Percentiles rank a stretch among this genome's conserved stretches.
Conservation (phyloP, 2,329 filamentous ascomycete species). For the Fusarium tuaranense region DNA sequence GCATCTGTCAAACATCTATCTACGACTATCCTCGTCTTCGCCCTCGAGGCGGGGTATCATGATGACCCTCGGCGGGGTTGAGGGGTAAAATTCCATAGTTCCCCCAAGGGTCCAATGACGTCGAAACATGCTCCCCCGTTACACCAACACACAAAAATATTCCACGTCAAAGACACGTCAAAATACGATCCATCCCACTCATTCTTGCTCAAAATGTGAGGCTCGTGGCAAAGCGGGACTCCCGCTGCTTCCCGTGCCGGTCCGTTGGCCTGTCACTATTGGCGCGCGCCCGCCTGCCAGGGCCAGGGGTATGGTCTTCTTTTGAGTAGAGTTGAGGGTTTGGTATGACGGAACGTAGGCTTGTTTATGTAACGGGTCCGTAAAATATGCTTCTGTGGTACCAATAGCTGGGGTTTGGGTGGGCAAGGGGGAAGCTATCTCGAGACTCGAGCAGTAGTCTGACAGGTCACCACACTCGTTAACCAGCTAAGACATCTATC, state of each 20-base stretch:
- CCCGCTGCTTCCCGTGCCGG: neutral
- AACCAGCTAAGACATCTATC: neutral
- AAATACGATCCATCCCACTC: slow-evolving; percentile 24
- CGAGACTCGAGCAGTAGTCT: neutral
- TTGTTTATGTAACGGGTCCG: neutral
- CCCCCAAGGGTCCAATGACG: slow-evolving; percentile 25
- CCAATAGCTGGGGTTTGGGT: neutral
- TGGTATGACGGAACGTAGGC: neutral
- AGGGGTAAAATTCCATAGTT: slow-evolving; percentile 16
- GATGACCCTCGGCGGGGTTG: slow-evolving; percentile 24
- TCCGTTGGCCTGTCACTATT: neutral
- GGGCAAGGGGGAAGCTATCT: neutral
- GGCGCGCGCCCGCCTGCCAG: neutral
- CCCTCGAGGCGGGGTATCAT: neutral
- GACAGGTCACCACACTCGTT: neutral
- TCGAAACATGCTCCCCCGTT: slow-evolving; percentile 10
- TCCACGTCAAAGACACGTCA: neutral
- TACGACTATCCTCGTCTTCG: neutral
- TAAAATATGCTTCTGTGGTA: neutral
- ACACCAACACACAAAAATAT: slow-evolving; percentile 13
- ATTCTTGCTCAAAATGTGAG: slow-evolving; percentile 33
- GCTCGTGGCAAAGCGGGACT: neutral
- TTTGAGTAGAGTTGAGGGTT: neutral
- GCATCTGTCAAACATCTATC: neutral
- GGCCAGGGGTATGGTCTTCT: neutral